Percentiles rank a stretch among this genome's conserved stretches.
phyloP scores from a whole-genome alignment of 352 stramenopile species.

The Phytophthora hybrid region DNA sequence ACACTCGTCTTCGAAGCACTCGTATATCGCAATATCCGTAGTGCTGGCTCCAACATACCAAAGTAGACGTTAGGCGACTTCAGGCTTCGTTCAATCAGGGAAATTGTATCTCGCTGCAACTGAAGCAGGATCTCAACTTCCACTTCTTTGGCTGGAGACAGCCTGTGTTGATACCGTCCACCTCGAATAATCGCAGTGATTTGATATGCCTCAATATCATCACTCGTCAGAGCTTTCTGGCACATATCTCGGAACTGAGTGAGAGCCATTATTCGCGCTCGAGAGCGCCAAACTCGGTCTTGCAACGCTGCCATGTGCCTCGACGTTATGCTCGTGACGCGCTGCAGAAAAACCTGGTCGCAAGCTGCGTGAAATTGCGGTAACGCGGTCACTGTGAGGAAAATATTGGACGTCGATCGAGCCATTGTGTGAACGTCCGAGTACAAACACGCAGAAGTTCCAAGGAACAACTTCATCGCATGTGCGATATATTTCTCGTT shows the following conservation, averaged over 20 bases:
- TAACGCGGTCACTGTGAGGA: constrained; percentile 35
- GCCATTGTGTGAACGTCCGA: no score
- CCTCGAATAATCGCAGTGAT: no score
- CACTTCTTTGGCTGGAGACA: constrained; percentile 54
- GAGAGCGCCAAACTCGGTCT: constrained; percentile 53
- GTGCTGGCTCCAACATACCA: constrained; percentile 62
- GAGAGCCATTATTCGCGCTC: constrained; percentile 42
- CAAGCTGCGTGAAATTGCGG: constrained; percentile 55
- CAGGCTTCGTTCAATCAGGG: constrained; percentile 48
- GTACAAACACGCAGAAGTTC: no score
- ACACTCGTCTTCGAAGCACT: constrained; percentile 57
- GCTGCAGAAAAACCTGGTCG: constrained; percentile 63
- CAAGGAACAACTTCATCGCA: no score
- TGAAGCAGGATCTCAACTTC: constrained; percentile 45
- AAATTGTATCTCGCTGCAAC: constrained; percentile 47
- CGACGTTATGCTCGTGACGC: constrained; percentile 46
- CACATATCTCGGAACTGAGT: constrained; percentile 39
- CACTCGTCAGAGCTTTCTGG: constrained; percentile 26
- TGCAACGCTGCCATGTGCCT: constrained; percentile 43
- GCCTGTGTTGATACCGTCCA: constrained; percentile 16
- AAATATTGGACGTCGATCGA: no score
- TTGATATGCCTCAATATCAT: no score
- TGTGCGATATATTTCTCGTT: no score
- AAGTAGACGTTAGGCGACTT: constrained; percentile 65
- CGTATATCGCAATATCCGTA: constrained; percentile 57